A percentile compares a stretch with the other conserved stretches of the same genome.
These are phyloP conservation scores for Blastocystis sp. DNA, from an alignment of 352 stramenopile genomes.

Conservation along the genomic window DNA sequence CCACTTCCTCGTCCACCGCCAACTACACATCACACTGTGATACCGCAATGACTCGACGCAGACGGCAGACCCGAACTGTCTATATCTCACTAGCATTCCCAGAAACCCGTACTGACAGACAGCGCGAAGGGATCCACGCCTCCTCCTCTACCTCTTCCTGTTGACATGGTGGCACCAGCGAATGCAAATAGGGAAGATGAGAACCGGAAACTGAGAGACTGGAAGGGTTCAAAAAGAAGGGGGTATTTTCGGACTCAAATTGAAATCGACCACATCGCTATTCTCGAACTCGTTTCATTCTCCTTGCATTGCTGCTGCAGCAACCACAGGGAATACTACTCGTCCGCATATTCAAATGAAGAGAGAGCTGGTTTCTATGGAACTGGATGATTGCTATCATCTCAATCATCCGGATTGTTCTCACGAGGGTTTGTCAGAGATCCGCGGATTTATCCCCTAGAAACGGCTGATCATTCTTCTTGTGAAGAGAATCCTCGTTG, in stretches of 20 bases:
- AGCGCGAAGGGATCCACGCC: conserved; percentile 31
- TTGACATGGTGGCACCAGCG: neutral
- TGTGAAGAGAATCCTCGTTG: conserved; percentile 29
- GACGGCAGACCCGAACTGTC: neutral
- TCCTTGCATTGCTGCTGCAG: too few relatives aligned
- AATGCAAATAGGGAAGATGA: too few relatives aligned
- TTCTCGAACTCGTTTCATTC: too few relatives aligned
- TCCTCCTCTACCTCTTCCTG: conserved; percentile 34
- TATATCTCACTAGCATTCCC: too few relatives aligned
- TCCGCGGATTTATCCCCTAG: neutral
- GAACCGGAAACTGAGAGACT: too few relatives aligned
- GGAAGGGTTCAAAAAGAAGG: too few relatives aligned
- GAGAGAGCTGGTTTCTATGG: neutral
- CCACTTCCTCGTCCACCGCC: conserved; percentile 29
- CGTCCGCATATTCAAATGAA: neutral
- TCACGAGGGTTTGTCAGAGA: neutral
- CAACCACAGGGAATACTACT: neutral
- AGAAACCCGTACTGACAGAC: neutral
- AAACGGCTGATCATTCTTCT: neutral
- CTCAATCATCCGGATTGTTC: conserved; percentile 1
- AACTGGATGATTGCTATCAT: conserved; percentile 26
- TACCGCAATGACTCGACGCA: neutral
- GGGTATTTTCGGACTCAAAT: too few relatives aligned
- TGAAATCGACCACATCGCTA: too few relatives aligned
- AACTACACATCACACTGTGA: neutral